These are phyloP conservation scores for Phytophthora kernoviae DNA, from an alignment of 352 stramenopile species.

Conservation along the genomic window DNA sequence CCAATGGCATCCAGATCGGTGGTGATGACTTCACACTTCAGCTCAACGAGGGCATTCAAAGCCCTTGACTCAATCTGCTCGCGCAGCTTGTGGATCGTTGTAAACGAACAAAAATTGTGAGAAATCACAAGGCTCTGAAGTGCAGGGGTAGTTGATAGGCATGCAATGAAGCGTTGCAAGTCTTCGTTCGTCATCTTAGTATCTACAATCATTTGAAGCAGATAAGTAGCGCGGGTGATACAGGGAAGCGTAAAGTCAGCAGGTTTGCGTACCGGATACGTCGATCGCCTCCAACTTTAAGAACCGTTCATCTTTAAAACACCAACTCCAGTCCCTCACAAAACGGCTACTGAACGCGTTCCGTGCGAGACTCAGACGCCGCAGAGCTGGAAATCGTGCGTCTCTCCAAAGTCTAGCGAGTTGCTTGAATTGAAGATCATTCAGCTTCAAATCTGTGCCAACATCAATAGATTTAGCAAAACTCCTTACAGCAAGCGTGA, in stretches of 20 bases:
- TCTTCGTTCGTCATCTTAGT: constrained; percentile 61
- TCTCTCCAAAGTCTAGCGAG: constrained; percentile 54
- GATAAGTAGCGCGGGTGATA: background rate
- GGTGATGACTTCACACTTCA: constrained; percentile 49
- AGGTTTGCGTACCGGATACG: constrained; percentile 40
- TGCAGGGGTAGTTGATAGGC: constrained; percentile 33
- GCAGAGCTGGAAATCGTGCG: constrained; percentile 43
- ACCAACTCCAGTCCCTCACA: constrained; percentile 56
- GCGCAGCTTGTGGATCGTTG: constrained; percentile 37
- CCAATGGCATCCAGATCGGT: constrained; percentile 27
- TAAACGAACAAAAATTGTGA: constrained; percentile 47
- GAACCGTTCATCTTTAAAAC: constrained; percentile 59
- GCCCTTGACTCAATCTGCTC: constrained; percentile 20
- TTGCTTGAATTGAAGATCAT: constrained; percentile 53
- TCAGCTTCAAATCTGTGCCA: constrained; percentile 39
- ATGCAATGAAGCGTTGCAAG: constrained; percentile 55
- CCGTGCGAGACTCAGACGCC: constrained; percentile 33
- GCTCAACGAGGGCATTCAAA: constrained; percentile 27
- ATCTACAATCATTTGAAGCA: constrained; percentile 8
- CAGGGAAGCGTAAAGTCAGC: background rate
- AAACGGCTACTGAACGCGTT: constrained; percentile 69
- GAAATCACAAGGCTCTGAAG: constrained; percentile 44
- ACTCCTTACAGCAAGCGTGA: background rate
- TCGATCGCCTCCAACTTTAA: constrained; percentile 35
- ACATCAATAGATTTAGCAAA: background rate